Evolutionary conservation across 108 stramenopile genomes (phyloP).

Genomic region (Poteriospumella lacustris): DNA sequence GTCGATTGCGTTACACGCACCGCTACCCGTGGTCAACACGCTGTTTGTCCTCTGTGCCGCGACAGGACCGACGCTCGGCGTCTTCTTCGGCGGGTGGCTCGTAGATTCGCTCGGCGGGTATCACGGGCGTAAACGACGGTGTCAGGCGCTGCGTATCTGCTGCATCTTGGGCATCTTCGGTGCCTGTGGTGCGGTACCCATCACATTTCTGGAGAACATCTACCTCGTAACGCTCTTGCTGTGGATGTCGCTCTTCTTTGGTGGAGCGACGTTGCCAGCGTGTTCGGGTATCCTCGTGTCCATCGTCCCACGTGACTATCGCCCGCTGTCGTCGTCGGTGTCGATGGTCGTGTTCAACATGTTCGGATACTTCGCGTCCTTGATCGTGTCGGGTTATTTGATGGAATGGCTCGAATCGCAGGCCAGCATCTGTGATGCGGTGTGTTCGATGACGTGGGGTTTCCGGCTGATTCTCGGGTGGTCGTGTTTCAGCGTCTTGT

Average conservation of each 20-base stretch:
- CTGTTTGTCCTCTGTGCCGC: slow-evolving; percentile 21
- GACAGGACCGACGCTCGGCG: slow-evolving; percentile 16
- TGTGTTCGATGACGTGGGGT: slow-evolving; percentile 14
- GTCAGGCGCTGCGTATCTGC: neutral
- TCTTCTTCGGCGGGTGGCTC: slow-evolving; percentile 19
- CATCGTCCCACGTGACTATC: slow-evolving; percentile 9
- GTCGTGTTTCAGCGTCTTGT: slow-evolving; percentile 4
- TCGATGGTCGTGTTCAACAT: slow-evolving; percentile 12
- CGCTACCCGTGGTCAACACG: slow-evolving; percentile 3
- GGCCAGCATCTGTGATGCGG: neutral
- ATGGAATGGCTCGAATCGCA: slow-evolving; percentile 13
- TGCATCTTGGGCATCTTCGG: neutral
- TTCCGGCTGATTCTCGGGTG: slow-evolving; percentile 14
- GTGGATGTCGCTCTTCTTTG: slow-evolving; percentile 26
- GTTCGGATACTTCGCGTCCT: slow-evolving; percentile 20
- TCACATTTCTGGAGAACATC: neutral
- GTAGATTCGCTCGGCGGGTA: slow-evolving; percentile 19
- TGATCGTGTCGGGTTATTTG: slow-evolving; percentile 23
- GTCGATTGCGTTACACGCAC: neutral
- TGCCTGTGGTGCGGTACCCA: neutral
- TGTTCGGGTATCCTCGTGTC: slow-evolving; percentile 23
- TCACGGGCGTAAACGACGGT: neutral
- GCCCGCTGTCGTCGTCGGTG: slow-evolving; percentile 5
- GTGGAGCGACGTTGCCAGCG: slow-evolving; percentile 1
- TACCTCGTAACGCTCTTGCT: neutral